phyloP scores from a whole-genome alignment of 2,329 filamentous ascomycete species.

The Ceratocystis eucalypticola region DNA sequence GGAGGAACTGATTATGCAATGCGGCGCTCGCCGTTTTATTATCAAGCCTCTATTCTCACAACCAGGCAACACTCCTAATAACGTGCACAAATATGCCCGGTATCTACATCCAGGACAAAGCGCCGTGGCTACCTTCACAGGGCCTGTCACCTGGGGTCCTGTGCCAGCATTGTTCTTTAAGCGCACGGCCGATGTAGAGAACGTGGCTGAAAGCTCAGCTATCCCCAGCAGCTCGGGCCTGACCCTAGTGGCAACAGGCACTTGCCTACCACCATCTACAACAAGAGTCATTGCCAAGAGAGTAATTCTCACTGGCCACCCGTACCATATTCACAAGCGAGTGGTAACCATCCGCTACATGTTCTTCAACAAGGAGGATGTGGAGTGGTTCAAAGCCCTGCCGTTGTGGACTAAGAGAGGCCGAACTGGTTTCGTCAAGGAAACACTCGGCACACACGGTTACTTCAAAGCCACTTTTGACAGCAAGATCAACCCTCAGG shows the following conservation, averaged over 20 bases:
- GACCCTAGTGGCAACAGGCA: conserved; percentile 73
- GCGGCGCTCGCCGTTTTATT: conserved; percentile 71
- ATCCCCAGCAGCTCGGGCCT: conserved; percentile 36
- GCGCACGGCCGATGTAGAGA: conserved; percentile 32
- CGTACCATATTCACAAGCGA: conserved; percentile 97
- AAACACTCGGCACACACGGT: conserved; percentile 89
- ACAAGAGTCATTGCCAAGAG: conserved; percentile 82
- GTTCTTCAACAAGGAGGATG: conserved; percentile 96
- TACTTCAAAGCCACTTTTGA: conserved; percentile 99
- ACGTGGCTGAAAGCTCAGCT: conserved; percentile 32
- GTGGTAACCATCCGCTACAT: conserved; percentile 96
- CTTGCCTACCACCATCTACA: conserved; percentile 62
- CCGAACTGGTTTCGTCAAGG: conserved; percentile 82
- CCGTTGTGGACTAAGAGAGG: conserved; percentile 89
- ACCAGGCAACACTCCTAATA: conserved; percentile 80
- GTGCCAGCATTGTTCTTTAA: conserved; percentile 86
- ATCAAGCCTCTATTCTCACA: conserved; percentile 86
- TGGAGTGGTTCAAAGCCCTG: conserved; percentile 94
- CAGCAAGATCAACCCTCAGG: conserved; percentile 86
- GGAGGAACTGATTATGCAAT: conserved; percentile 82
- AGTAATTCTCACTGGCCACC: conserved; percentile 85
- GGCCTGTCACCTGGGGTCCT: conserved; percentile 81
- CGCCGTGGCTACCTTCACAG: conserved; percentile 78
- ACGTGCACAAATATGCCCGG: conserved; percentile 93
- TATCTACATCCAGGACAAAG: conserved; percentile 84